Conservation (phyloP, 2,329 filamentous ascomycete genomes). For the Calonectria hongkongensis region DNA sequence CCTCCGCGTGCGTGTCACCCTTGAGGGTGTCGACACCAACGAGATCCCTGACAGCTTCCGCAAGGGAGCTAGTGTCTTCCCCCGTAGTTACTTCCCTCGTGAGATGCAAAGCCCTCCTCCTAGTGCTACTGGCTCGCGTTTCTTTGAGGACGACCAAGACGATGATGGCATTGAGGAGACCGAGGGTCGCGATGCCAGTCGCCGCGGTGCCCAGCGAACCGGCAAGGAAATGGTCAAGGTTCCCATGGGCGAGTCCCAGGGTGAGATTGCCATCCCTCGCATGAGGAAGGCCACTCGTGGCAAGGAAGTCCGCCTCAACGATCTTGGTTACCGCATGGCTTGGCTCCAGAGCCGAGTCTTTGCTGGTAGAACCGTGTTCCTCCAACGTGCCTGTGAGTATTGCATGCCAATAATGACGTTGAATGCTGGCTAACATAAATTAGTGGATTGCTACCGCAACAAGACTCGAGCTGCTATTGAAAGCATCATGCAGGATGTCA, state of each 20-base stretch:
- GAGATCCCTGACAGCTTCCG: constrained; percentile 98
- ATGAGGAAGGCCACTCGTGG: constrained; percentile 81
- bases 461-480: constrained; percentile 92
- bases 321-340: constrained; percentile 94
- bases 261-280: constrained; percentile 84
- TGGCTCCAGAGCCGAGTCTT: constrained; percentile 97
- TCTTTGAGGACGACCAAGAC: constrained; percentile 80
- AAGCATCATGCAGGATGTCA: constrained; percentile 83
- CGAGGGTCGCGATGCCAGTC: constrained; percentile 66
- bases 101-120: constrained; percentile 93
- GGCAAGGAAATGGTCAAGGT: constrained; percentile 73
- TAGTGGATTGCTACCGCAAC: constrained; percentile 95
- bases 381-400: constrained; percentile 91
- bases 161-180: constrained; percentile 73
- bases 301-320: constrained; percentile 93
- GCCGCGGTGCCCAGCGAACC: constrained; percentile 58
- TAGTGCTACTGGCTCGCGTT: constrained; percentile 82
- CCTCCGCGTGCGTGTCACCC: constrained; percentile 90
- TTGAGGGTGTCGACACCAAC: constrained; percentile 95
- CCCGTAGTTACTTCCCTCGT: constrained; percentile 91
- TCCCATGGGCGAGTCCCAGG: constrained; percentile 80
- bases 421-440: constrained; percentile 37
- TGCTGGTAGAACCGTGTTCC: constrained; percentile 87
- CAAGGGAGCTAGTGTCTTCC: constrained; percentile 91
- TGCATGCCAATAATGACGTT: not conserved